A percentile compares a stretch with the other conserved stretches of the same genome.
phyloP scores from a whole-genome alignment of 1,284 basidiomycete genomes.

The Phellopilus nigrolimitatus region DNA sequence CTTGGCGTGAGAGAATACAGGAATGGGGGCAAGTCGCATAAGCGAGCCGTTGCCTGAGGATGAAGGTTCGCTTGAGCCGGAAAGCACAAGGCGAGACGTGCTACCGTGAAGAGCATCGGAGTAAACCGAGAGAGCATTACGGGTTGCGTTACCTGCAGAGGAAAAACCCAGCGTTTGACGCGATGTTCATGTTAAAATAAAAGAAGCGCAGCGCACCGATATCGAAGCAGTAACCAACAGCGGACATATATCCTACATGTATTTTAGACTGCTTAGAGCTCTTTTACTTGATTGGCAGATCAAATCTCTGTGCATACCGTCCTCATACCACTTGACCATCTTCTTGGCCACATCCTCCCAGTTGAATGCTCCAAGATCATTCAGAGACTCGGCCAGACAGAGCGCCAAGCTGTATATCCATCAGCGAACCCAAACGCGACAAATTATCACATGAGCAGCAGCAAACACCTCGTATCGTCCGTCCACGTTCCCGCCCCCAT shows the following conservation, averaged over 20 bases:
- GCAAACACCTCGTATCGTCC: slow-evolving; percentile 21
- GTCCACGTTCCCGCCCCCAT: slow-evolving; percentile 22
- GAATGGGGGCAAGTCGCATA: slow-evolving; percentile 14
- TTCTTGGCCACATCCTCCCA: slow-evolving; percentile 22
- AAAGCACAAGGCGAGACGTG: not conserved
- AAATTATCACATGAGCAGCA: not conserved
- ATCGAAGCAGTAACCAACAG: slow-evolving; percentile 23
- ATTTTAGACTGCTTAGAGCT: not conserved
- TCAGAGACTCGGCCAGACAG: slow-evolving; percentile 16
- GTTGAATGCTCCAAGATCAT: slow-evolving; percentile 16
- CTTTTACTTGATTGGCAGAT: not conserved
- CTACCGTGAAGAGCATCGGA: not conserved
- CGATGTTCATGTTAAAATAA: not conserved
- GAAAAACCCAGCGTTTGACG: not conserved
- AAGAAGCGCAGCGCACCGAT: slow-evolving; percentile 15
- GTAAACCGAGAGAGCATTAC: slow-evolving; percentile 1
- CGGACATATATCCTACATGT: slow-evolving; percentile 22
- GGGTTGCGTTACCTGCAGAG: slow-evolving; percentile 2
- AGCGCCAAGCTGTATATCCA: slow-evolving; percentile 11
- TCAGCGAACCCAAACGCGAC: not conserved
- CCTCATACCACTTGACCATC: slow-evolving; percentile 17
- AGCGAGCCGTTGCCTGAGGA: slow-evolving; percentile 14
- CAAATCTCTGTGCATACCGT: slow-evolving; percentile 17
- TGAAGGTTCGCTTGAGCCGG: not conserved
- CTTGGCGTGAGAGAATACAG: slow-evolving; percentile 5